Conservation (phyloP, 208 protist species). For the Trichomonas tenax region DNA sequence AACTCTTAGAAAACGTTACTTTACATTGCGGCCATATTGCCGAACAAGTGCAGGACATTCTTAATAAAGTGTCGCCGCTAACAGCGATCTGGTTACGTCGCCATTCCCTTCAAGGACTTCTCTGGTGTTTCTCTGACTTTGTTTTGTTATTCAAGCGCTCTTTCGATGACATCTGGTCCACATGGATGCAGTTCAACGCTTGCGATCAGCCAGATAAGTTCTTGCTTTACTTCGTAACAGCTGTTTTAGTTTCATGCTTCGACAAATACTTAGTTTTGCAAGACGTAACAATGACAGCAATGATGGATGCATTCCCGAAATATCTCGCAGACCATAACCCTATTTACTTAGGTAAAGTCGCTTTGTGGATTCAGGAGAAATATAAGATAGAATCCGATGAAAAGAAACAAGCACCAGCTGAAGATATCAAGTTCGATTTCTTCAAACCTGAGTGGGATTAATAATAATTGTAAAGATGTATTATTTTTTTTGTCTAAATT, state of each 20-base stretch:
- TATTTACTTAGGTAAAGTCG: background rate
- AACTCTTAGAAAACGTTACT: background rate
- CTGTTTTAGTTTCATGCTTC: background rate
- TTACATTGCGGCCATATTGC: background rate
- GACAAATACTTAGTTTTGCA: background rate
- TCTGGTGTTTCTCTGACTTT: constrained; percentile 12
- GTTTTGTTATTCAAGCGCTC: background rate
- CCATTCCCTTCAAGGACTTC: background rate
- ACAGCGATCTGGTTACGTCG: background rate
- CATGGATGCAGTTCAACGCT: background rate
- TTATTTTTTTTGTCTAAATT: background rate
- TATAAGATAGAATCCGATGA: too few relatives aligned
- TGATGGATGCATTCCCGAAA: background rate
- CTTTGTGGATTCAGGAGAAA: background rate
- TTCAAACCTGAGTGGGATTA: background rate
- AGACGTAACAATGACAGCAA: background rate
- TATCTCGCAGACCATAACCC: background rate
- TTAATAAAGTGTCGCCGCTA: background rate
- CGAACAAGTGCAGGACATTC: background rate
- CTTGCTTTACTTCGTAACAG: background rate
- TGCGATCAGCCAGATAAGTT: background rate
- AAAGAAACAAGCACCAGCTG: background rate
- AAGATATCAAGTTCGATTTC: background rate
- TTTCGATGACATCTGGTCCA: background rate
- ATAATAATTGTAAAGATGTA: background rate